Evolutionary conservation across 306 rosid genomes (phyloP).

Genomic region (Gastrolobium villosum): DNA sequence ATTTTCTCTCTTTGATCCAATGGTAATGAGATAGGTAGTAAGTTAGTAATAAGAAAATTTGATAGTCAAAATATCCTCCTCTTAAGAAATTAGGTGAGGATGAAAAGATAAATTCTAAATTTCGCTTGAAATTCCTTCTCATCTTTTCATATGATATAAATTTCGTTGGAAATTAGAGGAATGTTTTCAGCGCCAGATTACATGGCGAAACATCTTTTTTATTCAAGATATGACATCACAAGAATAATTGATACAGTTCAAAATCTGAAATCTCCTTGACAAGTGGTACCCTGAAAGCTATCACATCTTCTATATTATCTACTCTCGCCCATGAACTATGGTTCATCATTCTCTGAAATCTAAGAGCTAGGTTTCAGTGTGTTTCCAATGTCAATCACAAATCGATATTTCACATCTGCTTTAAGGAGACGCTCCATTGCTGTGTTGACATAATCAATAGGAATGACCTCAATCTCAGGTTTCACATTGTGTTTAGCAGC

Average conservation of each 20-base stretch:
- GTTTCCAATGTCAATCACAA: conserved; percentile 58
- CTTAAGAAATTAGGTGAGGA: too few relatives aligned
- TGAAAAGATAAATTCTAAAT: too few relatives aligned
- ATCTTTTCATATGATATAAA: neutral
- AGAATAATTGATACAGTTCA: neutral
- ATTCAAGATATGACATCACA: neutral
- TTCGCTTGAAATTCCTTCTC: neutral
- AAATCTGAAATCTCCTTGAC: neutral
- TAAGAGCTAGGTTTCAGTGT: conserved; percentile 36
- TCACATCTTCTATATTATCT: too few relatives aligned
- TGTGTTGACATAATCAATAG: conserved; percentile 57
- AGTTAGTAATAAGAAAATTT: too few relatives aligned
- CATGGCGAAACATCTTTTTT: neutral
- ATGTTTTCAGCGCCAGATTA: neutral
- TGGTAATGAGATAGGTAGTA: too few relatives aligned
- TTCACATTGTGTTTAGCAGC: conserved; percentile 53
- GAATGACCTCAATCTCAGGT: conserved; percentile 56
- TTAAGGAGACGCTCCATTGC: conserved; percentile 59
- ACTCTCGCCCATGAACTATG: too few relatives aligned
- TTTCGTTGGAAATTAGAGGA: neutral
- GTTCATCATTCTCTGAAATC: neutral
- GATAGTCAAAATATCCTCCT: too few relatives aligned
- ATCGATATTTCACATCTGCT: conserved; percentile 60
- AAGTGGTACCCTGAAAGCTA: too few relatives aligned
- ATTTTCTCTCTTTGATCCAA: too few relatives aligned